Percentiles rank a stretch among this genome's conserved stretches.
Conservation (phyloP, 2,329 filamentous ascomycete genomes). For the Fusarium odoratissimum region DNA sequence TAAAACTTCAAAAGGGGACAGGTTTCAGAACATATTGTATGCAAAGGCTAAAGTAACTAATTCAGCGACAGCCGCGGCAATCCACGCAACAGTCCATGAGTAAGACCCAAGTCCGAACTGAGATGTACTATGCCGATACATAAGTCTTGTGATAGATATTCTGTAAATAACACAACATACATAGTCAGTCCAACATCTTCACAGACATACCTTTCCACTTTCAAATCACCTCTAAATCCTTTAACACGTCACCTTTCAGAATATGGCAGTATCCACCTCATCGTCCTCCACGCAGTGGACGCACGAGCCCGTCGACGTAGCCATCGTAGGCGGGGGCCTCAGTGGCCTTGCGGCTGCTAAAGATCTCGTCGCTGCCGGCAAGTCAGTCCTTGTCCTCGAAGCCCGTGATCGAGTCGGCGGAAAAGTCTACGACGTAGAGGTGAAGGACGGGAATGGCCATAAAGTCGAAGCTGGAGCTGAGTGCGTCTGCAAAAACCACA, state of each 20-base stretch:
- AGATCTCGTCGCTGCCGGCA: neutral
- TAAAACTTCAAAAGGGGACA: too few species aligned
- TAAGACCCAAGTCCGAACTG: too few species aligned
- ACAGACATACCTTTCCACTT: too few species aligned
- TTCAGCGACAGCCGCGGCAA: too few species aligned
- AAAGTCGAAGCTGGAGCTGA: neutral
- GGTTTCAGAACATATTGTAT: too few species aligned
- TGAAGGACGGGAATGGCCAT: neutral
- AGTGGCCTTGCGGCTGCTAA: neutral
- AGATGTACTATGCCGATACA: too few species aligned
- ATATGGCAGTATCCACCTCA: neutral
- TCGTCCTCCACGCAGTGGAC: neutral
- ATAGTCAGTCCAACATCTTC: fast-evolving
- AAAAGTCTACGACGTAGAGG: neutral
- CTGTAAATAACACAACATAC: too few species aligned
- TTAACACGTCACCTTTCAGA: too few species aligned
- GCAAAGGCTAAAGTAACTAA: too few species aligned
- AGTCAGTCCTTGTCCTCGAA: neutral
- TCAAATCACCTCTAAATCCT: too few species aligned
- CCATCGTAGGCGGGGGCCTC: neutral
- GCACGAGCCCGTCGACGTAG: neutral
- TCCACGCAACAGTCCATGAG: too few species aligned
- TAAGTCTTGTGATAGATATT: too few species aligned
- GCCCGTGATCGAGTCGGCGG: neutral
- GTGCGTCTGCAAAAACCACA: neutral